A percentile compares a stretch with the other conserved stretches of the same genome.
These are phyloP conservation scores for Escovopsis sp. DNA, from an alignment of 2,329 filamentous ascomycete species.

Conservation along the genomic window DNA sequence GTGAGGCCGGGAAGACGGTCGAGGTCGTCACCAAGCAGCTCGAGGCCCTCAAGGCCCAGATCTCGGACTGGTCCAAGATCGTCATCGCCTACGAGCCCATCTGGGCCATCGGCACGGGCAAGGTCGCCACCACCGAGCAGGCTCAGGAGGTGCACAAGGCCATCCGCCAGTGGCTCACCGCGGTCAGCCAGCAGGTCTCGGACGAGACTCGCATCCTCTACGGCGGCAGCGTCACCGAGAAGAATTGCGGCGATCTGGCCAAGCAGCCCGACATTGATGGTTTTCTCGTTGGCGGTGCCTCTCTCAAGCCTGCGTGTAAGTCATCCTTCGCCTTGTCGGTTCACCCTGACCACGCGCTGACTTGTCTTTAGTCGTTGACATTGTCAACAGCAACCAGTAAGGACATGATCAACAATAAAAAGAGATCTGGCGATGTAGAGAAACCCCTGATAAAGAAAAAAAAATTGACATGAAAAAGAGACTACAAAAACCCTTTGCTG, in stretches of 20 bases:
- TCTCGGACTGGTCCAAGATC: constrained; percentile 81
- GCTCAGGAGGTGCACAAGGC: constrained; percentile 88
- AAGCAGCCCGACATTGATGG: constrained; percentile 94
- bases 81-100: constrained; percentile 98
- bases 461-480: constrained; percentile 1
- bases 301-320: constrained; percentile 90
- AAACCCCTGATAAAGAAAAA: neutral
- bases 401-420: neutral
- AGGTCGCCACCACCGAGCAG: constrained; percentile 78
- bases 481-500: too few relatives aligned
- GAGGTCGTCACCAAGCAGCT: constrained; percentile 69
- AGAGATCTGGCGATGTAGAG: too few relatives aligned
- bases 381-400: constrained; percentile 41
- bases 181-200: constrained; percentile 55
- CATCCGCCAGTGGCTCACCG: constrained; percentile 76
- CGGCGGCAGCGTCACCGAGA: constrained; percentile 90
- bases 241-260: constrained; percentile 89
- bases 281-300: constrained; percentile 92
- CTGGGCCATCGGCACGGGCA: constrained; percentile 91
- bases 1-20: constrained; percentile 74
- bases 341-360: neutral
- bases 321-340: constrained; percentile 8
- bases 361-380: constrained; percentile 34
- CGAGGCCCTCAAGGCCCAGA: constrained; percentile 59
- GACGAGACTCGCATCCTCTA: constrained; percentile 91